Conservation (phyloP, 495 filamentous ascomycete species). For the Penicillium canescens region DNA sequence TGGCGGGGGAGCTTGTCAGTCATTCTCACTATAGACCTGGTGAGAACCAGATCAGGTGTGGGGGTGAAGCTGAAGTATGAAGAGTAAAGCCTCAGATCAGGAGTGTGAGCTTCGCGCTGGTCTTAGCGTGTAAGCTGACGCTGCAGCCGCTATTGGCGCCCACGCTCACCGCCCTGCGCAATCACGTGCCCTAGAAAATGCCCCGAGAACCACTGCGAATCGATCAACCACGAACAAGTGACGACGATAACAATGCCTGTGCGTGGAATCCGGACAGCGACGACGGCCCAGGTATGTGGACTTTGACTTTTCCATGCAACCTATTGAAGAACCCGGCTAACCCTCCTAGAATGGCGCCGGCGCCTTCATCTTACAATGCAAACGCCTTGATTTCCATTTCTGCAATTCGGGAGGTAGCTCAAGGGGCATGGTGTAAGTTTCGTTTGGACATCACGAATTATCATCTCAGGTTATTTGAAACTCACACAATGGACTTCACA, state of each 20-base stretch:
- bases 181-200: conserved; percentile 31
- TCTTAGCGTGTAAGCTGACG: conserved; percentile 13
- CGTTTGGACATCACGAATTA: neutral
- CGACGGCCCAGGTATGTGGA: conserved; percentile 39
- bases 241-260: conserved; percentile 63
- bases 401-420: conserved; percentile 94
- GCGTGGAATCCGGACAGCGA: conserved; percentile 51
- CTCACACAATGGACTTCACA: conserved; percentile 30
- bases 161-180: conserved; percentile 15
- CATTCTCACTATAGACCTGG: conserved; percentile 53
- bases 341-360: conserved; percentile 83
- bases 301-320: neutral
- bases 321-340: conserved; percentile 1
- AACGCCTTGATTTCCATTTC: conserved; percentile 91
- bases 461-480: neutral
- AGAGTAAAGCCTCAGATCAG: conserved; percentile 14
- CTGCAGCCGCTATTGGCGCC: conserved; percentile 14
- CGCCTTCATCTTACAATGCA: conserved; percentile 97
- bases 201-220: conserved; percentile 7
- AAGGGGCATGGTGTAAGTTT: conserved; percentile 86
- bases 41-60: neutral
- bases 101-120: conserved; percentile 23
- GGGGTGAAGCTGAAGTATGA: conserved; percentile 11
- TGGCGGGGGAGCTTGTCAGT: conserved; percentile 91
- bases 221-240: conserved; percentile 1